These are phyloP conservation scores for Lablab purpureus DNA, from an alignment of 306 rosid species.

Conservation along the genomic window DNA sequence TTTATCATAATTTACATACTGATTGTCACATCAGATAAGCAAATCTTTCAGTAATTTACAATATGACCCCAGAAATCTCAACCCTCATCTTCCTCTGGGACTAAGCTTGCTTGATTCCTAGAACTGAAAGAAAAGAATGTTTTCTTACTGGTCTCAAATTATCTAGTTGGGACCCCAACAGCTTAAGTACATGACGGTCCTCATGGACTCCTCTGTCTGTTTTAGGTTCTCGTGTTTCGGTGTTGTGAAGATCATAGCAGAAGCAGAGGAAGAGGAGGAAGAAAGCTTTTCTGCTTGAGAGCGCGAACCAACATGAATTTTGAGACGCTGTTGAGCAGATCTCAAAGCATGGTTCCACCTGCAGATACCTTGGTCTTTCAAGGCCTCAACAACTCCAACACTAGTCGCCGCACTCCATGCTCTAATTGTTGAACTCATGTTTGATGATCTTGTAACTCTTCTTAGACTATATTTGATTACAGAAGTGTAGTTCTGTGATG, in stretches of 20 bases:
- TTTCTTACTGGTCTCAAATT: neutral
- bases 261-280: constrained; percentile 55
- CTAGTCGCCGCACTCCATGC: constrained; percentile 54
- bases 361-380: constrained; percentile 68
- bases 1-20: constrained; percentile 39
- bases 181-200: constrained; percentile 71
- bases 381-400: constrained; percentile 53
- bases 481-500: neutral
- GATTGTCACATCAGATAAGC: neutral
- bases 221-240: constrained; percentile 52
- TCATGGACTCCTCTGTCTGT: constrained; percentile 51
- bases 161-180: constrained; percentile 60
- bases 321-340: constrained; percentile 51
- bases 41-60: neutral
- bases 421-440: constrained; percentile 47
- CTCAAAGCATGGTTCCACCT: constrained; percentile 55
- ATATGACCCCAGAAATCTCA: neutral
- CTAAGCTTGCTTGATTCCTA: neutral
- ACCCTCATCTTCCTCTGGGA: neutral
- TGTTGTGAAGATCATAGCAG: constrained; percentile 34
- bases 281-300: constrained; percentile 50
- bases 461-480: neutral
- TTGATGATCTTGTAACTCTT: neutral
- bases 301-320: constrained; percentile 39
- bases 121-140: neutral